Conservation (phyloP, 2,329 filamentous ascomycete genomes). For the Aquanectria penicillioides region DNA sequence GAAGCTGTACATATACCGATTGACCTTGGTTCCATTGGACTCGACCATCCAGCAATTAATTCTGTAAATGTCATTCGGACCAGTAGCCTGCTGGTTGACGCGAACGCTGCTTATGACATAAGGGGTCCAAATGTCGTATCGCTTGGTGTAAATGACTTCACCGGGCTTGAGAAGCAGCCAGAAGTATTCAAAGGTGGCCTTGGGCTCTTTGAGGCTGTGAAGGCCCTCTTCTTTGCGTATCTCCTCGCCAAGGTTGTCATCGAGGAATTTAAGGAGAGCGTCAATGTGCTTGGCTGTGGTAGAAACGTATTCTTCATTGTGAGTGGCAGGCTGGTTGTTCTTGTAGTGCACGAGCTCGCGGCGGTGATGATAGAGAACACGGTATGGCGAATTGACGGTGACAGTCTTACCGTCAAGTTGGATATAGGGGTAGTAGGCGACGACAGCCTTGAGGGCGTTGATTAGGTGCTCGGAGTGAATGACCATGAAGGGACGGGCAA, state of each 20-base stretch:
- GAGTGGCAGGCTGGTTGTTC: constrained; percentile 51
- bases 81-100: constrained; percentile 20
- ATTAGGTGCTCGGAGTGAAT: constrained; percentile 58
- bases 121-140: constrained; percentile 52
- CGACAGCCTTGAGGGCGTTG: constrained; percentile 58
- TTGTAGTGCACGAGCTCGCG: constrained; percentile 54
- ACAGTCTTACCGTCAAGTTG: constrained; percentile 50
- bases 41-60: constrained; percentile 57
- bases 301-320: constrained; percentile 52
- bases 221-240: constrained; percentile 54
- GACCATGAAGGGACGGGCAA: constrained; percentile 51
- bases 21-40: constrained; percentile 46
- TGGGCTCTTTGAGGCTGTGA: constrained; percentile 49
- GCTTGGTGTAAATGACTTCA: constrained; percentile 54
- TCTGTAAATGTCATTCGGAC: constrained; percentile 31
- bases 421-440: constrained; percentile 58
- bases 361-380: constrained; percentile 58
- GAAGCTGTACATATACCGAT: constrained; percentile 51
- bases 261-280: constrained; percentile 55
- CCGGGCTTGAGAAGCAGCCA: constrained; percentile 60
- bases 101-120: constrained; percentile 52
- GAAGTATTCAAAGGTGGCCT: constrained; percentile 56
- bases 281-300: constrained; percentile 57
- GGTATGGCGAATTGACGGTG: constrained; percentile 57
- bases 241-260: constrained; percentile 48